phyloP scores from a whole-genome alignment of 2,329 filamentous ascomycete genomes.

The Gaeumannomyces sp. region DNA sequence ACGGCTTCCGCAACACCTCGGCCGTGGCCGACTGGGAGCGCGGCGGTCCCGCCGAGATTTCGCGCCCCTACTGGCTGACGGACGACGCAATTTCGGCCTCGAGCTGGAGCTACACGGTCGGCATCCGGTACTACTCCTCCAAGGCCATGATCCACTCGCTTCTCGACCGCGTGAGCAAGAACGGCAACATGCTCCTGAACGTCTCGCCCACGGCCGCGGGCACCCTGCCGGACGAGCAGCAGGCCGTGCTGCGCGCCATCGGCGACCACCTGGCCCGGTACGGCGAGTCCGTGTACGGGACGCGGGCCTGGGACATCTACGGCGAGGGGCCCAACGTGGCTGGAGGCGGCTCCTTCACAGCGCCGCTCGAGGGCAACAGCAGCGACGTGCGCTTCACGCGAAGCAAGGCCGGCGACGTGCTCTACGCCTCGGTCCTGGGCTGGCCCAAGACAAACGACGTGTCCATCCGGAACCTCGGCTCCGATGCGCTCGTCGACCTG shows the following conservation, averaged over 20 bases:
- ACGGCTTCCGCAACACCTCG: constrained; percentile 6
- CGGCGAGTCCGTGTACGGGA: constrained; percentile 50
- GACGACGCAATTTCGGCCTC: constrained; percentile 8
- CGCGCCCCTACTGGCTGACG: constrained; percentile 9
- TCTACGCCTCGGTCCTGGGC: constrained; percentile 8
- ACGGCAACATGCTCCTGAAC: constrained; percentile 51
- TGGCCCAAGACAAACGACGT: constrained; percentile 3
- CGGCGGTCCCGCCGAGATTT: constrained; percentile 4
- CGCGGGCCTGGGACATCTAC: constrained; percentile 44
- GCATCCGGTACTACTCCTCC: constrained; percentile 6
- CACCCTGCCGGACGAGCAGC: constrained; percentile 42
- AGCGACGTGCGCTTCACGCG: constrained; percentile 37
- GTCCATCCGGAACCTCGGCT: constrained; percentile 1
- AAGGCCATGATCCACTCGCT: constrained; percentile 21
- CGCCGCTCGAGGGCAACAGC: constrained; percentile 6
- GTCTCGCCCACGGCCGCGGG: constrained; percentile 50
- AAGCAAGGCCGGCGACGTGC: constrained; percentile 16
- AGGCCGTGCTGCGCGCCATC: constrained; percentile 40
- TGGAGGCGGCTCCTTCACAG: constrained; percentile 8
- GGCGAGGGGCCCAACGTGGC: constrained; percentile 11
- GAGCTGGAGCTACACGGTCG: constrained; percentile 10
- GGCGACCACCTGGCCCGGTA: constrained; percentile 48
- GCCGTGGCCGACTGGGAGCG: constrained; percentile 8
- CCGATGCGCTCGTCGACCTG: constrained; percentile 2
- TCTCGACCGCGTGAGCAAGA: constrained; percentile 47